phyloP scores from a whole-genome alignment of 2,329 filamentous ascomycete genomes.

The Epichloe typhina region DNA sequence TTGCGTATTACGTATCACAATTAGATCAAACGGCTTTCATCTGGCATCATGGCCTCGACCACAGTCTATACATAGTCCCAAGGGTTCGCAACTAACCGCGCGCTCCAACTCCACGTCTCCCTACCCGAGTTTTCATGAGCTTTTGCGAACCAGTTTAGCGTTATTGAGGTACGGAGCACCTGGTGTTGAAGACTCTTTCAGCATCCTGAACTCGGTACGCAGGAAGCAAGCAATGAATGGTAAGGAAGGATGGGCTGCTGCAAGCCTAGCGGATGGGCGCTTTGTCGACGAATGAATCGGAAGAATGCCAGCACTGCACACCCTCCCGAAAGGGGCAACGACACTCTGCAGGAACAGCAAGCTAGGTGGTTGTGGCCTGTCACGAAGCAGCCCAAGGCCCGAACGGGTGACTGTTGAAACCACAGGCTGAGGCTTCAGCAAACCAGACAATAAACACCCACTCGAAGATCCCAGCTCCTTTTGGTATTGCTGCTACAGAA shows the following conservation, averaged over 20 bases:
- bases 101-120: background rate
- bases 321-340: conserved; percentile 1
- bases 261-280: background rate
- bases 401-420: background rate
- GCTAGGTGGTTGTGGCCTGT: background rate
- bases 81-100: background rate
- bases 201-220: background rate
- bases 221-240: no score
- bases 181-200: background rate
- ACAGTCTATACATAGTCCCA: background rate
- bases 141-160: no score
- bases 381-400: background rate
- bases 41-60: background rate
- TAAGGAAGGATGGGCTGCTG: background rate
- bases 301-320: conserved; percentile 2
- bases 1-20: background rate
- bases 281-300: conserved; percentile 5
- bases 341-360: background rate
- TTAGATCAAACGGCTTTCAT: background rate
- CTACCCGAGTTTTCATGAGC: background rate
- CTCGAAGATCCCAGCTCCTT: background rate
- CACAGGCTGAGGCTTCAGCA: background rate
- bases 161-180: background rate
- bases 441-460: background rate
- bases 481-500: background rate